These are phyloP conservation scores for Phaffomyces opuntiae DNA, from an alignment of 805 yeast genomes.

Conservation along the genomic window DNA sequence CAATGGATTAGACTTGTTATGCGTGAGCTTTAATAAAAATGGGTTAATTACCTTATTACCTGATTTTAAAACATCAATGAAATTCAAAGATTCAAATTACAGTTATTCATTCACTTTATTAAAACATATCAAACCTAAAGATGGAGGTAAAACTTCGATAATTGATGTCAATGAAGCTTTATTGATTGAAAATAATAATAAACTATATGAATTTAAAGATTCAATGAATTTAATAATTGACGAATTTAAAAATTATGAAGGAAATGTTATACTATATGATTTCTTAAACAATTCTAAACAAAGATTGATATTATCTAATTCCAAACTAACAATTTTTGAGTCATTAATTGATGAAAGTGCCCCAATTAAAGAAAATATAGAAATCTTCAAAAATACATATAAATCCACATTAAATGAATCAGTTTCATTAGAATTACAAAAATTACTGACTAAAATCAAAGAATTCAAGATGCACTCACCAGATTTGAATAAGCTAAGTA, in stretches of 20 bases:
- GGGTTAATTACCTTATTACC: slow-evolving; percentile 25
- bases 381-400: not conserved
- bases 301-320: not conserved
- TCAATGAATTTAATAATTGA: not conserved
- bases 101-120: not conserved
- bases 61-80: slow-evolving; percentile 30
- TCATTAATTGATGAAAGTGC: not conserved
- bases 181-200: not conserved
- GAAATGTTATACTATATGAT: not conserved
- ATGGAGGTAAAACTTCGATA: not conserved
- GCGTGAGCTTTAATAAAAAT: slow-evolving; percentile 23
- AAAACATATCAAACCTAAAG: slow-evolving; percentile 1
- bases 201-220: not conserved
- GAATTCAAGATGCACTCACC: slow-evolving; percentile 4
- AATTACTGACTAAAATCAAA: not conserved
- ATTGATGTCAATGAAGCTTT: not conserved
- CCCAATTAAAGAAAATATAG: not conserved
- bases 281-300: not conserved
- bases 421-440: not conserved
- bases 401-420: not conserved
- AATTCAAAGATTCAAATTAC: slow-evolving; percentile 18
- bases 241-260: not conserved
- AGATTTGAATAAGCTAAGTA: too few relatives aligned
- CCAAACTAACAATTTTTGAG: not conserved
- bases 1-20: slow-evolving; percentile 22